Conservation (phyloP, 1,284 basidiomycete species). For the Sporisorium reilianum region DNA sequence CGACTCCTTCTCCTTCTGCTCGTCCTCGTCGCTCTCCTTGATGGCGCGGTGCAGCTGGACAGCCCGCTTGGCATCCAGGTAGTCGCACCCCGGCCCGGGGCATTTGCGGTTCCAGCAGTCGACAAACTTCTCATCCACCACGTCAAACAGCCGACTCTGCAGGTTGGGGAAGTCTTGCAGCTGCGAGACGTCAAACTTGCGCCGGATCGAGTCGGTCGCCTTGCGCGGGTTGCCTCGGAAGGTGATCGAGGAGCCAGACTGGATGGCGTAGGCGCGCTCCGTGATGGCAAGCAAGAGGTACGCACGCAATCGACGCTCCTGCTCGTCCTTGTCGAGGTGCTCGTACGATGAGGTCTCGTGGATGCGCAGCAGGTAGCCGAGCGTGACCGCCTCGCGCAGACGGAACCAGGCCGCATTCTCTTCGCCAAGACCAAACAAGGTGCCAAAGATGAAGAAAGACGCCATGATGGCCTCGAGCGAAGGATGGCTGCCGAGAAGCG, state of each 20-base stretch:
- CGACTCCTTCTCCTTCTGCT: constrained; percentile 39
- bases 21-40: constrained; percentile 48
- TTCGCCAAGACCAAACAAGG: constrained; percentile 56
- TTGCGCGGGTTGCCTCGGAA: constrained; percentile 57
- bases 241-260: constrained; percentile 53
- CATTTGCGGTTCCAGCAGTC: constrained; percentile 63
- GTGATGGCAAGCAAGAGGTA: constrained; percentile 66
- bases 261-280: constrained; percentile 61
- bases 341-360: constrained; percentile 62
- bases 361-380: constrained; percentile 60
- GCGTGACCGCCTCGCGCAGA: constrained; percentile 59
- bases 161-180: constrained; percentile 58
- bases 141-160: constrained; percentile 49
- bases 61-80: constrained; percentile 45
- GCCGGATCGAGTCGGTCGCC: constrained; percentile 45
- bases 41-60: constrained; percentile 53
- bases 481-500: constrained; percentile 52
- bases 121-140: constrained; percentile 63
- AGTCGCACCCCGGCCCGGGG: constrained; percentile 48
- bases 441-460: constrained; percentile 63
- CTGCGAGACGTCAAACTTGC: constrained; percentile 50
- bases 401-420: constrained; percentile 62
- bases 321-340: constrained; percentile 59
- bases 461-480: constrained; percentile 53
- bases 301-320: constrained; percentile 58